Evolutionary conservation across 352 stramenopile genomes (phyloP).

Genomic region (Phytophthora melonis): DNA sequence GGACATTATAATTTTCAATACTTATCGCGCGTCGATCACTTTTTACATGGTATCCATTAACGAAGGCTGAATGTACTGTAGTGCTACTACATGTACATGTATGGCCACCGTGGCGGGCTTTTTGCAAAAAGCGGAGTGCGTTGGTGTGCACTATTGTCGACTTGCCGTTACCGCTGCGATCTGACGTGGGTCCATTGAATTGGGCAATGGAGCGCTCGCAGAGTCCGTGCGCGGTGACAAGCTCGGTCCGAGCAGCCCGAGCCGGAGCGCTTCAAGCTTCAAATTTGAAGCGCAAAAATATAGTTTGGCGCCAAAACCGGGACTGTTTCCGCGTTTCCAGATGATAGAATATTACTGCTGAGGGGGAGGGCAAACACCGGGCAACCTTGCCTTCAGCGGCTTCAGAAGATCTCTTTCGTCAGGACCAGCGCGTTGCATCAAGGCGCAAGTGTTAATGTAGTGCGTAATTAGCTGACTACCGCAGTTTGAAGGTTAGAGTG

Average conservation of each 20-base stretch:
- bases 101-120: neutral
- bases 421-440: too few species aligned
- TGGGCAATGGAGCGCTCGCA: constrained; percentile 20
- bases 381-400: neutral
- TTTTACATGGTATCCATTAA: too few species aligned
- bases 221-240: neutral
- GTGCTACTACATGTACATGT: neutral
- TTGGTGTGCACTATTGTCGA: constrained; percentile 18
- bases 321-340: neutral
- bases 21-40: neutral
- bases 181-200: constrained; percentile 22
- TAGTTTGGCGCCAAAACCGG: neutral
- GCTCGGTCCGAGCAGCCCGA: neutral
- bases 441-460: too few species aligned
- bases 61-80: neutral
- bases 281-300: too few species aligned
- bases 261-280: neutral
- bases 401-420: too few species aligned
- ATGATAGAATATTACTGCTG: neutral
- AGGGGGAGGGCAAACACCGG: neutral
- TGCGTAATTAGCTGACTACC: too few species aligned
- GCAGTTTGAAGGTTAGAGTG: too few species aligned
- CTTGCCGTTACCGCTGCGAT: constrained; percentile 2
- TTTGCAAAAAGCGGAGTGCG: too few species aligned
- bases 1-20: neutral